These are phyloP conservation scores for Suhomyces bribrorum DNA, from an alignment of 1,139 yeast genomes.

Conservation along the genomic window DNA sequence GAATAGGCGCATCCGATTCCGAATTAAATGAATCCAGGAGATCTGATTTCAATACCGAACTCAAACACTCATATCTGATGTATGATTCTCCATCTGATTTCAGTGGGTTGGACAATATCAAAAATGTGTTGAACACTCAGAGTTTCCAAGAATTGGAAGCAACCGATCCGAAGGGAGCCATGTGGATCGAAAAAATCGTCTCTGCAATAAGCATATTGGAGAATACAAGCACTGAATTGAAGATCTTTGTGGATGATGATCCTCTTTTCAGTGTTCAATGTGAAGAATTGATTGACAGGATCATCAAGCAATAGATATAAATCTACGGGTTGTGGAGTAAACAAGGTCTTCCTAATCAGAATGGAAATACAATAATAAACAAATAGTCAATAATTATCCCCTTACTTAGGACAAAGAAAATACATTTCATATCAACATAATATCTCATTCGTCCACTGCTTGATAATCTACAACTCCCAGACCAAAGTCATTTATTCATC, in stretches of 20 bases:
- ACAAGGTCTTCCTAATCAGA: too few species aligned
- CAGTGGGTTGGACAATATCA: conserved; percentile 6
- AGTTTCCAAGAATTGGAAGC: conserved; percentile 39
- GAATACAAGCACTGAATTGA: conserved; percentile 36
- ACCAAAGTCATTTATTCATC: too few species aligned
- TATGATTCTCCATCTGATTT: background rate
- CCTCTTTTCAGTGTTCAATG: conserved; percentile 29
- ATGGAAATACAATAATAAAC: too few species aligned
- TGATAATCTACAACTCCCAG: too few species aligned
- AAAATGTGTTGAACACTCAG: conserved; percentile 27
- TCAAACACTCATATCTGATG: background rate
- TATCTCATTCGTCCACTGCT: too few species aligned
- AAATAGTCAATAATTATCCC: too few species aligned
- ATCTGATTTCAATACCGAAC: conserved; percentile 1
- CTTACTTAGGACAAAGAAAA: too few species aligned
- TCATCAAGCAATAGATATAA: too few species aligned
- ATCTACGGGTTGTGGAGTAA: too few species aligned
- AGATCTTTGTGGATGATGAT: conserved; percentile 42
- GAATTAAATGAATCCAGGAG: conserved; percentile 1
- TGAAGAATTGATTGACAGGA: background rate
- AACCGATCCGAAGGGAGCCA: conserved; percentile 48
- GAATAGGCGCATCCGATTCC: background rate
- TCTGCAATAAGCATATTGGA: conserved; percentile 40
- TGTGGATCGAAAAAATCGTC: conserved; percentile 50
- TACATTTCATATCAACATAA: too few species aligned